These are phyloP conservation scores for Scedosporium minutisporum DNA, from an alignment of 2,329 filamentous ascomycete species.

Conservation along the genomic window DNA sequence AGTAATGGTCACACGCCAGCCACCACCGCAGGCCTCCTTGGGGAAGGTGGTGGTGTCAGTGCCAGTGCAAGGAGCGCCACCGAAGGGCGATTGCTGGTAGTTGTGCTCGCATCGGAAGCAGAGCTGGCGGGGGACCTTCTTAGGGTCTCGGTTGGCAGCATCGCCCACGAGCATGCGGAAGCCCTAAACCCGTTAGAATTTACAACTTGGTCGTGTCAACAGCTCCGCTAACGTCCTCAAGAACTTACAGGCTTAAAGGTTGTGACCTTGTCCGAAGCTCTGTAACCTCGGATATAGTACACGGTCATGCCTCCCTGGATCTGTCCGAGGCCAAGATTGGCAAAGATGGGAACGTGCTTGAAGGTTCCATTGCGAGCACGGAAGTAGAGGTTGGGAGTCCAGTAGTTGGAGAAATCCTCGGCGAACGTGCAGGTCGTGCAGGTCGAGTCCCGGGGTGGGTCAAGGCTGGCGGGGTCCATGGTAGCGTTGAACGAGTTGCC, in stretches of 20 bases:
- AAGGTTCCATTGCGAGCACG: conserved; percentile 36
- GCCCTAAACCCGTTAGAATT: conserved; percentile 18
- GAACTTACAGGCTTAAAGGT: conserved; percentile 28
- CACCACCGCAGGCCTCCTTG: conserved; percentile 33
- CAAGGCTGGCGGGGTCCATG: conserved; percentile 16
- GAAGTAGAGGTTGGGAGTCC: conserved; percentile 25
- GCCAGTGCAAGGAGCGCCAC: conserved; percentile 38
- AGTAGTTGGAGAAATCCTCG: conserved; percentile 24
- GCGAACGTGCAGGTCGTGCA: conserved; percentile 27
- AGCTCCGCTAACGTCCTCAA: not conserved
- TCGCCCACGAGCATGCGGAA: conserved; percentile 38
- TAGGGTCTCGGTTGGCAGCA: conserved; percentile 29
- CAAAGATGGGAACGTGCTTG: conserved; percentile 56
- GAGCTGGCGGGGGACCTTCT: conserved; percentile 19
- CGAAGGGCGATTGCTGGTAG: conserved; percentile 33
- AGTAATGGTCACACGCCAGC: conserved; percentile 43
- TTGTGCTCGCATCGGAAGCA: conserved; percentile 37
- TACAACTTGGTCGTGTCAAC: not conserved
- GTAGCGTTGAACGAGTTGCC: conserved; percentile 29
- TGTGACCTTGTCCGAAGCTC: conserved; percentile 24
- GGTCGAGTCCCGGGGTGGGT: conserved; percentile 19
- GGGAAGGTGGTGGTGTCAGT: conserved; percentile 40
- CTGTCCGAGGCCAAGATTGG: conserved; percentile 40
- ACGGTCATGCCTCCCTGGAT: conserved; percentile 28
- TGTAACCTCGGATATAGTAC: conserved; percentile 26